phyloP scores from a whole-genome alignment of 2,329 filamentous ascomycete genomes.

The Diplodia seriata region DNA sequence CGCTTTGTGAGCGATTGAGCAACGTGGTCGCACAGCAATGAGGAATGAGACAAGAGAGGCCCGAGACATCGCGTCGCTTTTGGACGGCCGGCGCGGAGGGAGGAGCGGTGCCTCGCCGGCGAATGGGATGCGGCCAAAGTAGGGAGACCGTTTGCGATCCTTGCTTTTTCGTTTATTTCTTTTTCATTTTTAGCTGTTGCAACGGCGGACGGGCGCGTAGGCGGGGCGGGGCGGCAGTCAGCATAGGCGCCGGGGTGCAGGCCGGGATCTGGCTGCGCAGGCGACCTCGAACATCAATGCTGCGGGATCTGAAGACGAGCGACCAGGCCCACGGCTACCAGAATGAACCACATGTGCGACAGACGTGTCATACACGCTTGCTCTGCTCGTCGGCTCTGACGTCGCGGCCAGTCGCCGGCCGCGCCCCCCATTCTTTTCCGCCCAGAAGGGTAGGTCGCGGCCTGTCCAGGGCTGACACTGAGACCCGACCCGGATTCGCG shows the following conservation, averaged over 20 bases:
- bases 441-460: conserved; percentile 19
- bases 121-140: background rate
- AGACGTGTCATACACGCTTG: conserved; percentile 23
- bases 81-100: background rate
- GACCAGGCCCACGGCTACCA: conserved; percentile 23
- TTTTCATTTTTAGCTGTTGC: background rate
- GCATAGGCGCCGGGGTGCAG: conserved; percentile 21
- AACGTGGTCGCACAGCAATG: conserved; percentile 30
- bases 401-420: conserved; percentile 23
- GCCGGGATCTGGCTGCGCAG: conserved; percentile 14
- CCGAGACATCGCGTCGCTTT: conserved; percentile 13
- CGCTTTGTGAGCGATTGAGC: conserved; percentile 24
- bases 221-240: conserved; percentile 27
- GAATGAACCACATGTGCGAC: conserved; percentile 29
- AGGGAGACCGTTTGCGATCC: background rate
- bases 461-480: conserved; percentile 22
- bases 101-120: background rate
- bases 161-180: conserved; percentile 9
- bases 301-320: conserved; percentile 24
- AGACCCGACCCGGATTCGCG: conserved; percentile 19
- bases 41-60: conserved; percentile 31
- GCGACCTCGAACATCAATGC: conserved; percentile 16
- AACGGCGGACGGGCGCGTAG: conserved; percentile 25
- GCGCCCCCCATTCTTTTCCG: conserved; percentile 21
- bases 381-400: conserved; percentile 17